These are phyloP conservation scores for Ustilaginoidea virens DNA, from an alignment of 2,329 filamentous ascomycete genomes.

Conservation along the genomic window DNA sequence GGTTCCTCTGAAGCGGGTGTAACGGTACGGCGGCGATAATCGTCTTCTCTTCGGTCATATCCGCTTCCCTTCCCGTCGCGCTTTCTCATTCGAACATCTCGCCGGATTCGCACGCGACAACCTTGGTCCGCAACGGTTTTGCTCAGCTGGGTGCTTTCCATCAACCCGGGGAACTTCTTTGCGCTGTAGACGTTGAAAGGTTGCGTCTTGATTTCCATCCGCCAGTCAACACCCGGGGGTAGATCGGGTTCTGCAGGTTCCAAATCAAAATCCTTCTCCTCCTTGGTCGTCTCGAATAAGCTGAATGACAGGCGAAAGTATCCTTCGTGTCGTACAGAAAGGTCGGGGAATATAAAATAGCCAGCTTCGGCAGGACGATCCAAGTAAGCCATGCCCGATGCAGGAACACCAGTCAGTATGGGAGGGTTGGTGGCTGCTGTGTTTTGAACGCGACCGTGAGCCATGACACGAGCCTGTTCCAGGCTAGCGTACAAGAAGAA, in stretches of 20 bases:
- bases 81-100: conserved; percentile 84
- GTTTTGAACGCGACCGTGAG: conserved; percentile 59
- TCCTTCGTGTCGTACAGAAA: conserved; percentile 91
- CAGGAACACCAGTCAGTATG: conserved; percentile 84
- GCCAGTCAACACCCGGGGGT: conserved; percentile 52
- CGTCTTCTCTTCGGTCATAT: conserved; percentile 49
- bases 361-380: conserved; percentile 68
- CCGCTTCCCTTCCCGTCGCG: conserved; percentile 53
- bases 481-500: conserved; percentile 95
- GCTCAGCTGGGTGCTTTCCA: conserved; percentile 77
- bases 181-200: conserved; percentile 87
- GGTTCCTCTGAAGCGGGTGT: conserved; percentile 19
- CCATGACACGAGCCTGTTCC: conserved; percentile 70
- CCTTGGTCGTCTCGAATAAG: conserved; percentile 86
- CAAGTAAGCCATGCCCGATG: conserved; percentile 90
- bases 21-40: conserved; percentile 28
- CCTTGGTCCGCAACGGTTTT: conserved; percentile 91
- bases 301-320: conserved; percentile 85
- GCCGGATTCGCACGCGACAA: conserved; percentile 86
- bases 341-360: conserved; percentile 95
- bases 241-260: conserved; percentile 30
- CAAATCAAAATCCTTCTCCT: conserved; percentile 60
- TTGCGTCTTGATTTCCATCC: conserved; percentile 76
- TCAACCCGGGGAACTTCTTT: conserved; percentile 94
- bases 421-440: conserved; percentile 57